Percentiles rank a stretch among this genome's conserved stretches.
These are phyloP conservation scores for Aspergillus sparsus DNA, from an alignment of 495 filamentous ascomycete species.

Conservation along the genomic window DNA sequence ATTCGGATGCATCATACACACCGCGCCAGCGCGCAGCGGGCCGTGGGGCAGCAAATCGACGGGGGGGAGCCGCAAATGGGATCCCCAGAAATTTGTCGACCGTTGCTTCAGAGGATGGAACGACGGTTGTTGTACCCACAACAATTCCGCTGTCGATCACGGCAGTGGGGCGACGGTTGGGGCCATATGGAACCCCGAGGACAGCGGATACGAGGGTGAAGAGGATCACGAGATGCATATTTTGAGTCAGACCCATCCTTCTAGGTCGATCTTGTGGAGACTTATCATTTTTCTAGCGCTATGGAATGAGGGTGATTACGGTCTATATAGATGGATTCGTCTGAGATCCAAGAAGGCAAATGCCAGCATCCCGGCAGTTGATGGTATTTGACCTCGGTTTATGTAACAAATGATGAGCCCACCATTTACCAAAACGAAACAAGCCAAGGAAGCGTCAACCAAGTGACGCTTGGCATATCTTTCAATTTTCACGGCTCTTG, in stretches of 20 bases:
- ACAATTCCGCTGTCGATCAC: slow-evolving; percentile 26
- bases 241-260: too few species aligned
- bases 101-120: slow-evolving; percentile 22
- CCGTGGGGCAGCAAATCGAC: slow-evolving; percentile 38
- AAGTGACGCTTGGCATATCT: too few species aligned
- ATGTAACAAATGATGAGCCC: background rate
- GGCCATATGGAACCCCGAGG: slow-evolving; percentile 2
- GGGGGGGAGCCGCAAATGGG: slow-evolving; percentile 35
- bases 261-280: background rate
- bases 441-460: too few species aligned
- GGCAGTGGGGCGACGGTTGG: slow-evolving; percentile 23
- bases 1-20: slow-evolving; percentile 31
- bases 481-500: too few species aligned
- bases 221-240: background rate
- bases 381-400: background rate
- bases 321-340: background rate
- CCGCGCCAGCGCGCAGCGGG: slow-evolving; percentile 19
- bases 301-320: background rate
- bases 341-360: background rate
- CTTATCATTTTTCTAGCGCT: background rate
- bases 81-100: slow-evolving; percentile 37
- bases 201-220: background rate
- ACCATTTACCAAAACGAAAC: too few species aligned
- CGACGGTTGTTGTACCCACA: slow-evolving; percentile 30
- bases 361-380: background rate